Conservation (phyloP, 352 stramenopile species). For the Globisporangium irregulare region DNA sequence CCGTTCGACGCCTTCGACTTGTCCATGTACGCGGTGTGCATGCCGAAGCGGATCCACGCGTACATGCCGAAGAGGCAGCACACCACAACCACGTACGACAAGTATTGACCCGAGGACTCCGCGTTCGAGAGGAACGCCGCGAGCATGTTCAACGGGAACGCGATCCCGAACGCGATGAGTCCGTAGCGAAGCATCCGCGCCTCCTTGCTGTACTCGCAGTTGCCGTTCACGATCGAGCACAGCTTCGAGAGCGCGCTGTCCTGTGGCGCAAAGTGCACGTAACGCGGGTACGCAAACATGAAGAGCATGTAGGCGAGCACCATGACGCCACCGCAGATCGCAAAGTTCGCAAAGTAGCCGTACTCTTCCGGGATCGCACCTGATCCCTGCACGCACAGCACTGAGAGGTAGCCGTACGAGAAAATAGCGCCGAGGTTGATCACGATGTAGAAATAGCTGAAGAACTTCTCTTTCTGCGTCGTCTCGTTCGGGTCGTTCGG, state of each 20-base stretch:
- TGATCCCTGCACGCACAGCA: slow-evolving; percentile 86
- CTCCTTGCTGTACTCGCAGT: slow-evolving; percentile 76
- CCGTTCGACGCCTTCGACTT: slow-evolving; percentile 83
- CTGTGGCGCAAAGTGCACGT: slow-evolving; percentile 75
- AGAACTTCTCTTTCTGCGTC: slow-evolving; percentile 84
- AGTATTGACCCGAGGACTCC: slow-evolving; percentile 54
- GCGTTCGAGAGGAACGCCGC: too few species aligned
- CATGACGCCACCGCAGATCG: slow-evolving; percentile 81
- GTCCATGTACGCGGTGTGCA: slow-evolving; percentile 81
- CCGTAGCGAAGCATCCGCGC: slow-evolving; percentile 79
- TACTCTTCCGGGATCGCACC: slow-evolving; percentile 71
- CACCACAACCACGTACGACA: slow-evolving; percentile 68
- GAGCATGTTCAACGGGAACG: too few species aligned
- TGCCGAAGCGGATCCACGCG: slow-evolving; percentile 79
- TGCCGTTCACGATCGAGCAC: slow-evolving; percentile 66
- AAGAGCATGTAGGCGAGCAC: slow-evolving; percentile 75
- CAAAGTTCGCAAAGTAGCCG: slow-evolving; percentile 88
- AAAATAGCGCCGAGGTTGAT: slow-evolving; percentile 92
- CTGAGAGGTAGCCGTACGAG: slow-evolving; percentile 88
- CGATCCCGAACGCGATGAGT: slow-evolving; percentile 52
- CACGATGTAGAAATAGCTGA: slow-evolving; percentile 92
- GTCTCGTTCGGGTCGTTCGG: slow-evolving; percentile 79
- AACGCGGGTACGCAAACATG: slow-evolving; percentile 51
- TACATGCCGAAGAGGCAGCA: slow-evolving; percentile 80
- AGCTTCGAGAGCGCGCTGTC: slow-evolving; percentile 75